Evolutionary conservation across 768 basidiomycete species (phyloP).

Genomic region (Kwoniella sp.): DNA sequence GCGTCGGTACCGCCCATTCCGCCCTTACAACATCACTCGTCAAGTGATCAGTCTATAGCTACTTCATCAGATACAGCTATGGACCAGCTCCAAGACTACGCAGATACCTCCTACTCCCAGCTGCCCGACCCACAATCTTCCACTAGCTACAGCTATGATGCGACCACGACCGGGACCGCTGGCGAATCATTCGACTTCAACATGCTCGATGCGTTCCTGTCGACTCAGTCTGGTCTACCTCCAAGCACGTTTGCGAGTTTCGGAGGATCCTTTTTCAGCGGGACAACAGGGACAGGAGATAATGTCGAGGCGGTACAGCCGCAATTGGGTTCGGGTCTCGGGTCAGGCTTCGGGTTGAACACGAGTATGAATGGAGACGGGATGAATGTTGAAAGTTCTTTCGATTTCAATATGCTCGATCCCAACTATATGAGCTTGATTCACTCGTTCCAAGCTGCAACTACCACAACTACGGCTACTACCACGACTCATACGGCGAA

Average conservation of each 20-base stretch:
- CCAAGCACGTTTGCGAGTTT: conserved; percentile 15
- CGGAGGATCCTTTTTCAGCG: conserved; percentile 21
- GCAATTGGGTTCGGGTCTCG: too few species aligned
- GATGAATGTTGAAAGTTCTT: conserved; percentile 22
- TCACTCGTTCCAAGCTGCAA: conserved; percentile 25
- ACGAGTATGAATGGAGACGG: neutral
- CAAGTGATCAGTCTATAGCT: conserved; percentile 5
- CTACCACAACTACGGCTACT: conserved; percentile 14
- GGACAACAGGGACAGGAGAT: conserved; percentile 1
- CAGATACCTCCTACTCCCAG: neutral
- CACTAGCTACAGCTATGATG: neutral
- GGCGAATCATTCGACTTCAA: conserved; percentile 24
- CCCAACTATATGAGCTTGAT: conserved; percentile 40
- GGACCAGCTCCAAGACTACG: neutral
- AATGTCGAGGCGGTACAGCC: neutral
- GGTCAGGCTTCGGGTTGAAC: neutral
- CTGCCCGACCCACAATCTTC: conserved; percentile 1
- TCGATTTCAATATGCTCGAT: conserved; percentile 48
- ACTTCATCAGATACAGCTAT: neutral
- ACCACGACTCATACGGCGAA: neutral
- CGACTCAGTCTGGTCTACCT: neutral
- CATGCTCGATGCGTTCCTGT: conserved; percentile 14
- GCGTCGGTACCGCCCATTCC: conserved; percentile 9
- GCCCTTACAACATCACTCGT: conserved; percentile 21
- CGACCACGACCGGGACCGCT: neutral